Percentiles rank a stretch among this genome's conserved stretches.
Conservation (phyloP, 1,139 yeast genomes). For the Ashbya aceris region DNA sequence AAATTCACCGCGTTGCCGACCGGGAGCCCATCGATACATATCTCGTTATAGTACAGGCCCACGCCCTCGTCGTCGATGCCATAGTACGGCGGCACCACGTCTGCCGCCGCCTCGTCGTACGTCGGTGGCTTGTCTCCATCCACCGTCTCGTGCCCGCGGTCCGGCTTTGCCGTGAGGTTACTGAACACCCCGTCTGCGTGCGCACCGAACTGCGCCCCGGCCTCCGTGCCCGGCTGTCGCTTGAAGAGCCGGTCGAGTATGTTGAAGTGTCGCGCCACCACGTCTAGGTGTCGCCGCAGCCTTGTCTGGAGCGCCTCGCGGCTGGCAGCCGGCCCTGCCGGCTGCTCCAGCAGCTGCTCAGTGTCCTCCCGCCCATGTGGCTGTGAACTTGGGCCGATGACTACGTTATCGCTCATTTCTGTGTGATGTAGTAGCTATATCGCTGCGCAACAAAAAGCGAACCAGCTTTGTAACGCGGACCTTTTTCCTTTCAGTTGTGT, state of each 20-base stretch:
- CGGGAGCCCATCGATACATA: constrained; percentile 90
- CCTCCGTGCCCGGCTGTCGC: constrained; percentile 10
- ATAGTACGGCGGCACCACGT: constrained; percentile 95
- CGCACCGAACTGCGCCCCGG: constrained; percentile 16
- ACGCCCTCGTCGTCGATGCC: constrained; percentile 76
- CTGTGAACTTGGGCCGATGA: too few species aligned
- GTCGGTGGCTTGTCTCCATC: constrained; percentile 71
- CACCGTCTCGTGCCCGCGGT: constrained; percentile 24
- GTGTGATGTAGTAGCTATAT: too few species aligned
- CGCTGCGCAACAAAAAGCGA: too few species aligned
- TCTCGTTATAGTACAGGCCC: constrained; percentile 61
- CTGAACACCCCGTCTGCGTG: constrained; percentile 79
- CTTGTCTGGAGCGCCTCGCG: neutral
- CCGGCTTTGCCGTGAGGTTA: constrained; percentile 82
- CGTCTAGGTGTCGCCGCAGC: constrained; percentile 7
- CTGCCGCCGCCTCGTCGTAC: constrained; percentile 92
- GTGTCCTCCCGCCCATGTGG: too few species aligned
- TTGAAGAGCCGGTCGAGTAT: constrained; percentile 31
- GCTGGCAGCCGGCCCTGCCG: neutral
- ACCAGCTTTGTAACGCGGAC: too few species aligned
- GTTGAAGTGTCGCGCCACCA: constrained; percentile 30
- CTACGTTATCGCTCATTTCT: too few species aligned
- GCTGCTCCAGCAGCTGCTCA: too few species aligned
- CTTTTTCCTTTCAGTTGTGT: too few species aligned
- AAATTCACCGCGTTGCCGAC: constrained; percentile 88